phyloP scores from a whole-genome alignment of 352 stramenopile genomes.

The Globisporangium ultimum region DNA sequence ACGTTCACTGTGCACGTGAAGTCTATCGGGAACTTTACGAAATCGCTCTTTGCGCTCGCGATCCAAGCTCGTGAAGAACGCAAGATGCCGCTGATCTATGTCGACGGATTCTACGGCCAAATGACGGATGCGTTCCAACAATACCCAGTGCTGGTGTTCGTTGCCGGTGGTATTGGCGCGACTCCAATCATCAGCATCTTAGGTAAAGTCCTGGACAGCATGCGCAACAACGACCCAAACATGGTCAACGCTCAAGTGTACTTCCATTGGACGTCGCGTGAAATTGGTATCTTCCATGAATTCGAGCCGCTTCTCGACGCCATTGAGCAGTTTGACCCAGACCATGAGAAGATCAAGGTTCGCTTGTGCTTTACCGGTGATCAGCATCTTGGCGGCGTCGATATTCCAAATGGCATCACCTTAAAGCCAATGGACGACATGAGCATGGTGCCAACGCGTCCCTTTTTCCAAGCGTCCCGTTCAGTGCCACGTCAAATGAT shows the following conservation, averaged over 20 bases:
- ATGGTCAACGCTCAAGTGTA: constrained; percentile 73
- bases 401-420: constrained; percentile 70
- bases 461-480: constrained; percentile 70
- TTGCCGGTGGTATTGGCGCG: constrained; percentile 83
- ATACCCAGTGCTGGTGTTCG: constrained; percentile 74
- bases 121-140: constrained; percentile 84
- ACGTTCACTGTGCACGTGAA: constrained; percentile 85
- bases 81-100: constrained; percentile 80
- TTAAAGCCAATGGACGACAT: constrained; percentile 83
- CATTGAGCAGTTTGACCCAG: constrained; percentile 71
- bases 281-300: constrained; percentile 84
- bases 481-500: constrained; percentile 68
- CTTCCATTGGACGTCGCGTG: constrained; percentile 82
- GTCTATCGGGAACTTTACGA: constrained; percentile 71
- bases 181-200: constrained; percentile 89
- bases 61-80: constrained; percentile 74
- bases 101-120: constrained; percentile 82
- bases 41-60: constrained; percentile 66
- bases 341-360: constrained; percentile 63
- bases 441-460: constrained; percentile 71
- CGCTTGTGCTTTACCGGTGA: constrained; percentile 79
- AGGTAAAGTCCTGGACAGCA: constrained; percentile 80
- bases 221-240: constrained; percentile 74
- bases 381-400: constrained; percentile 67
- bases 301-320: constrained; percentile 78